These are phyloP conservation scores for Tuber umbilicatum DNA, from an alignment of 495 filamentous ascomycete genomes.

Conservation along the genomic window DNA sequence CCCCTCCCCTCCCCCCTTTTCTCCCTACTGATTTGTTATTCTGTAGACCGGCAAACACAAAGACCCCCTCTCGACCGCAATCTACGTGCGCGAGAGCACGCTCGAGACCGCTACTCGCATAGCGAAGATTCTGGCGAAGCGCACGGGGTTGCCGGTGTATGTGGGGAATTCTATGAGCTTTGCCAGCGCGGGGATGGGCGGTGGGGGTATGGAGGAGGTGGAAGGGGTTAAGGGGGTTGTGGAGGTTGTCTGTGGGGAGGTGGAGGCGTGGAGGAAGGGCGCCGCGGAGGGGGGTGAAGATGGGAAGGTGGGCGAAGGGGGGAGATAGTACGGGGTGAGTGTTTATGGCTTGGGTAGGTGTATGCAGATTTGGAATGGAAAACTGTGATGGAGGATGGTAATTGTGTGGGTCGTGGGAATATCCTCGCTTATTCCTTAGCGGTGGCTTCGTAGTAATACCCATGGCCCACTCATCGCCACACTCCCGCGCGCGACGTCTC, in stretches of 20 bases:
- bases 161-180: slow-evolving; percentile 73
- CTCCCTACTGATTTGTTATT: slow-evolving; percentile 13
- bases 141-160: slow-evolving; percentile 65
- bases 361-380: not conserved
- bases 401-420: not conserved
- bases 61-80: slow-evolving; percentile 66
- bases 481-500: not conserved
- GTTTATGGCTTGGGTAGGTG: not conserved
- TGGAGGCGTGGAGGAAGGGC: slow-evolving; percentile 42
- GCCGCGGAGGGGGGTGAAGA: not conserved
- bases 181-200: slow-evolving; percentile 59
- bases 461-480: not conserved
- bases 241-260: slow-evolving; percentile 57
- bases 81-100: slow-evolving; percentile 66
- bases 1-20: not conserved
- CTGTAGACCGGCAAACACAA: slow-evolving; percentile 51
- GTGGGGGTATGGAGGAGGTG: slow-evolving; percentile 88
- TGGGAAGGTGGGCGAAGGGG: not conserved
- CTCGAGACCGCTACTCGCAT: slow-evolving; percentile 79
- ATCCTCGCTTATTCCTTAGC: not conserved
- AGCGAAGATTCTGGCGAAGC: slow-evolving; percentile 71
- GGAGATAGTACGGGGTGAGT: not conserved
- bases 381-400: not conserved
- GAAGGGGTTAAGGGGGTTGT: slow-evolving; percentile 70
- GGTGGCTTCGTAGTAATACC: not conserved